Percentiles rank a stretch among this genome's conserved stretches.
These are phyloP conservation scores for Kwoniella europaea DNA, from an alignment of 768 basidiomycete genomes.

Conservation along the genomic window DNA sequence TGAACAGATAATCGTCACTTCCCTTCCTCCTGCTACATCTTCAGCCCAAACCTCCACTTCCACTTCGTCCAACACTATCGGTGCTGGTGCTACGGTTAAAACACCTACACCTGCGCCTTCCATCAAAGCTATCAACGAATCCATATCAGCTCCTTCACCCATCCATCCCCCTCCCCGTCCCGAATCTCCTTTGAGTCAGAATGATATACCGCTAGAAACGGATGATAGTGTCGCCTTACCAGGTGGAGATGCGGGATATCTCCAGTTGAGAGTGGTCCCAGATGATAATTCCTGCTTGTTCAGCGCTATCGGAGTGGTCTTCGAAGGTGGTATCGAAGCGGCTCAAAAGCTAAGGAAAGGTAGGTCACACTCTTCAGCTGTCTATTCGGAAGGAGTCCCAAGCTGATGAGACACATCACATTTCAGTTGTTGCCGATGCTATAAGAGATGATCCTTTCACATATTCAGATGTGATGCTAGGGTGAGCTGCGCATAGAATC, in stretches of 20 bases:
- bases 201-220: conserved; percentile 49
- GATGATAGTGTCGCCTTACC: conserved; percentile 32
- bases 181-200: conserved; percentile 26
- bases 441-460: conserved; percentile 73
- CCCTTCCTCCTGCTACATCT: conserved; percentile 22
- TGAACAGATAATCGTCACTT: conserved; percentile 82
- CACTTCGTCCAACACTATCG: neutral
- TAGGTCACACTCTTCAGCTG: conserved; percentile 50
- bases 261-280: conserved; percentile 73
- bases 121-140: conserved; percentile 30
- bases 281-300: conserved; percentile 98
- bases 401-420: neutral
- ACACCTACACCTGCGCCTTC: conserved; percentile 35
- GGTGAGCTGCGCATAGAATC: conserved; percentile 63
- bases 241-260: conserved; percentile 43
- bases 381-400: neutral
- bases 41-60: neutral
- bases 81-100: conserved; percentile 28
- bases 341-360: conserved; percentile 75
- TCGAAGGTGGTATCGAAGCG: conserved; percentile 78
- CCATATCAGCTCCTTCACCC: conserved; percentile 34
- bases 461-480: conserved; percentile 84
- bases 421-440: conserved; percentile 77
- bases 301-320: conserved; percentile 80
- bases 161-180: conserved; percentile 2